These are phyloP conservation scores for Colletotrichum tropicale DNA, from an alignment of 2,329 filamentous ascomycete species.

Conservation along the genomic window DNA sequence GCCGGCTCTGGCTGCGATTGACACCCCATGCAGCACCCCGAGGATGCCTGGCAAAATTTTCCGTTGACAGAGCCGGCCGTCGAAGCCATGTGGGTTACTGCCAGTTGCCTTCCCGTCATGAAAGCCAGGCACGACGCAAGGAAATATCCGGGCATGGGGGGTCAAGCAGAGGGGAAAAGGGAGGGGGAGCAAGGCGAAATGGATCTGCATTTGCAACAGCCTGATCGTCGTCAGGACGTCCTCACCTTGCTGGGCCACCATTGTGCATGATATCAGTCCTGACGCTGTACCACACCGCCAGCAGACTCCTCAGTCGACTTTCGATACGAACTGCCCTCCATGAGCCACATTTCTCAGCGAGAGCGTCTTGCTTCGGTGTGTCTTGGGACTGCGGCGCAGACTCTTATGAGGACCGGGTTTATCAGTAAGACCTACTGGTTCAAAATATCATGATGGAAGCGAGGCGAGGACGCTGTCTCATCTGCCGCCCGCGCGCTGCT, in stretches of 20 bases:
- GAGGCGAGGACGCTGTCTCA: constrained; percentile 14
- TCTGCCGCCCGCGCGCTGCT: not conserved
- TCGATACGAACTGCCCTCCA: constrained; percentile 20
- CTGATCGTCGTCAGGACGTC: constrained; percentile 6
- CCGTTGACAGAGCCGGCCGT: constrained; percentile 2
- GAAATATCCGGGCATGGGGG: not conserved
- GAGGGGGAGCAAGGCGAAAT: not conserved
- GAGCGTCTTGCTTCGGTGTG: not conserved
- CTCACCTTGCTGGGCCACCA: not conserved
- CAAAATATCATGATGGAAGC: not conserved
- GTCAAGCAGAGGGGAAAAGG: not conserved
- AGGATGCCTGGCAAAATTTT: constrained; percentile 13
- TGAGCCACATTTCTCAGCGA: not conserved
- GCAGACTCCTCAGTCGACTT: constrained; percentile 6
- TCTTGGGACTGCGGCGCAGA: not conserved
- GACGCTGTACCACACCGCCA: constrained; percentile 9
- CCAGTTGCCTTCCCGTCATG: not conserved
- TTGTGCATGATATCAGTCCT: constrained; percentile 12
- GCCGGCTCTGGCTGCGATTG: constrained; percentile 10
- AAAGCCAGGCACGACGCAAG: not conserved
- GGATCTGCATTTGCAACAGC: constrained; percentile 8
- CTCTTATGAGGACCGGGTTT: not conserved
- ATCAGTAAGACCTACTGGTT: not conserved
- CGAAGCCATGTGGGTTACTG: constrained; percentile 14
- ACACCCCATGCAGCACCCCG: constrained; percentile 4